Percentiles rank a stretch among this genome's conserved stretches.
phyloP scores from a whole-genome alignment of 2,329 filamentous ascomycete genomes.

The Pseudocercospora vitis region DNA sequence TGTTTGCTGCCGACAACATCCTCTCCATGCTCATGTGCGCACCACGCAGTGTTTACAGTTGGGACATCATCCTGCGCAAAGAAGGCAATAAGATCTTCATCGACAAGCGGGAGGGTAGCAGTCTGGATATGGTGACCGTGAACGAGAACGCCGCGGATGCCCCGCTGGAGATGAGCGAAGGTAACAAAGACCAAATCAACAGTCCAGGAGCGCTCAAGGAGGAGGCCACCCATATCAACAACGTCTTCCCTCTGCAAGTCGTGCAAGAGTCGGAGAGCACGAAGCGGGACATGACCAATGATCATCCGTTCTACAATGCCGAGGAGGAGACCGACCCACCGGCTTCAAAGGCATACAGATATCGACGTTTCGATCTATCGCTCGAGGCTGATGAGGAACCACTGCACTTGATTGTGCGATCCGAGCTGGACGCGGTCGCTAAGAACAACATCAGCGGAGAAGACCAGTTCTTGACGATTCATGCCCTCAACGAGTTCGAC shows the following conservation, averaged over 20 bases:
- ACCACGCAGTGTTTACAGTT: constrained; percentile 93
- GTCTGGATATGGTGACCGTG: constrained; percentile 95
- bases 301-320: constrained; percentile 97
- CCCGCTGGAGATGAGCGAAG: constrained; percentile 85
- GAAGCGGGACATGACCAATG: constrained; percentile 80
- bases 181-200: constrained; percentile 93
- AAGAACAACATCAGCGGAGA: constrained; percentile 92
- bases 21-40: constrained; percentile 99
- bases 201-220: constrained; percentile 88
- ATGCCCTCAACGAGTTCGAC: constrained; percentile 98
- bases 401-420: constrained; percentile 87
- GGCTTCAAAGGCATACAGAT: constrained; percentile 97
- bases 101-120: constrained; percentile 95
- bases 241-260: constrained; percentile 97
- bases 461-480: constrained; percentile 87
- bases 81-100: constrained; percentile 97
- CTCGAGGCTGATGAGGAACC: constrained; percentile 89
- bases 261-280: constrained; percentile 76
- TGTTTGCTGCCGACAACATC: constrained; percentile 96
- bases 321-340: constrained; percentile 89
- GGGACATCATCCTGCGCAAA: constrained; percentile 92
- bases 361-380: constrained; percentile 93
- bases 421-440: constrained; percentile 91
- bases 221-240: constrained; percentile 99
- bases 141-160: constrained; percentile 98